phyloP scores from a whole-genome alignment of 192 early-diverging fungal species.

The Radiomyces spectabilis region DNA sequence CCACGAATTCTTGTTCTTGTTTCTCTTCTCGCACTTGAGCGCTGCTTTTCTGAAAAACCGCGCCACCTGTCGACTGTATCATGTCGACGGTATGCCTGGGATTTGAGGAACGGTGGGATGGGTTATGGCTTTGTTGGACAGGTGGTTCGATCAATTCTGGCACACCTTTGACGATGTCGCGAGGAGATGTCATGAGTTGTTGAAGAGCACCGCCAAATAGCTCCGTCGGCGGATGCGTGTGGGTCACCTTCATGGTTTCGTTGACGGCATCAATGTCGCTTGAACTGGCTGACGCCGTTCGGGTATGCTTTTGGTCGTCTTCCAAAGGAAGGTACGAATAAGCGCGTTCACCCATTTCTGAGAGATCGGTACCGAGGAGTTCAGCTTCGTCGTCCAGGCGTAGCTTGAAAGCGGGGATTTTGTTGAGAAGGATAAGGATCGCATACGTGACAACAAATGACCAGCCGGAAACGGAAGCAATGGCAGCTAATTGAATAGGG shows the following conservation, averaged over 20 bases:
- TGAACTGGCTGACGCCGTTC: background rate
- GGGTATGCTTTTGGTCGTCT: constrained; percentile 2
- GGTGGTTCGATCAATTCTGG: constrained; percentile 25
- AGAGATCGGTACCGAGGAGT: constrained; percentile 65
- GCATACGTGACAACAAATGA: constrained; percentile 62
- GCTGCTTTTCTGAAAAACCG: constrained; percentile 8
- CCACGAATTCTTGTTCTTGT: background rate
- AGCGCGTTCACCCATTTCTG: constrained; percentile 80
- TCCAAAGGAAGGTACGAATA: constrained; percentile 40
- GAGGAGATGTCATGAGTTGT: background rate
- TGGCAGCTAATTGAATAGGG: constrained; percentile 67
- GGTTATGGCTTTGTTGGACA: too few relatives aligned
- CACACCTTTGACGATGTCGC: constrained; percentile 16
- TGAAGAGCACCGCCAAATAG: background rate
- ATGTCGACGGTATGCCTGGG: too few relatives aligned
- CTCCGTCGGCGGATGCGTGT: background rate
- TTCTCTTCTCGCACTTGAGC: background rate
- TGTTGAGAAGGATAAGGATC: constrained; percentile 64
- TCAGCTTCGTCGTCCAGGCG: constrained; percentile 71
- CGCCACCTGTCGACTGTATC: constrained; percentile 8
- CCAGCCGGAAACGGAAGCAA: constrained; percentile 63
- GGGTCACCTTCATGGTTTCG: background rate
- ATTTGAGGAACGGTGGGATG: too few relatives aligned
- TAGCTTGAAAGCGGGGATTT: constrained; percentile 65
- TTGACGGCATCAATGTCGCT: background rate